These are phyloP conservation scores for Rickenella mellea DNA, from an alignment of 768 basidiomycete species.

Conservation along the genomic window DNA sequence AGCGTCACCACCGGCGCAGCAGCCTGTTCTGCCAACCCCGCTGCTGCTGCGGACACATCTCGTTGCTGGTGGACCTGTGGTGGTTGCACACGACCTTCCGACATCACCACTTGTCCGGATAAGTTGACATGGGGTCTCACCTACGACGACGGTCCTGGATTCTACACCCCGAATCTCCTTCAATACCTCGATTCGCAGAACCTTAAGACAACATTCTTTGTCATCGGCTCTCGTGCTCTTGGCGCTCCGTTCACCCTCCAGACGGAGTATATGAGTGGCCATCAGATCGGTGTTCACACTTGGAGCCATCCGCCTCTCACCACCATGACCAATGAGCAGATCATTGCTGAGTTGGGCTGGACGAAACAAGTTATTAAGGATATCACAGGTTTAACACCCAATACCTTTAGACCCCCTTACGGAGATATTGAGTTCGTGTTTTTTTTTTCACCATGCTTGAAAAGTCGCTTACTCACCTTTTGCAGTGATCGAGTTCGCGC, in stretches of 20 bases:
- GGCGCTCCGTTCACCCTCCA: constrained; percentile 63
- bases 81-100: constrained; percentile 56
- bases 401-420: constrained; percentile 74
- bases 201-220: constrained; percentile 80
- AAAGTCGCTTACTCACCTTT: constrained; percentile 8
- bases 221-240: constrained; percentile 73
- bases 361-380: constrained; percentile 79
- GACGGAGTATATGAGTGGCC: constrained; percentile 64
- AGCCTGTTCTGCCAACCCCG: constrained; percentile 46
- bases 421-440: constrained; percentile 63
- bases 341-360: constrained; percentile 88
- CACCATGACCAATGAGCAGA: constrained; percentile 64
- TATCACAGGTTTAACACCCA: constrained; percentile 67
- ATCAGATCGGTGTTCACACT: constrained; percentile 68
- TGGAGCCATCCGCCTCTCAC: constrained; percentile 72
- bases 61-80: constrained; percentile 81
- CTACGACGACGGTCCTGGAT: constrained; percentile 76
- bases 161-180: constrained; percentile 66
- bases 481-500: constrained; percentile 79
- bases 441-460: neutral
- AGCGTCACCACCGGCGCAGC: constrained; percentile 25
- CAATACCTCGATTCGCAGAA: constrained; percentile 53
- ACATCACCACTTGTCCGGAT: constrained; percentile 68
- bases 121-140: constrained; percentile 49
- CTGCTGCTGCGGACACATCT: constrained; percentile 38